Evolutionary conservation across 768 basidiomycete genomes (phyloP), one percentile per base, ranked within the genome.

Genomic region (Clathrus columnatus): DNA sequence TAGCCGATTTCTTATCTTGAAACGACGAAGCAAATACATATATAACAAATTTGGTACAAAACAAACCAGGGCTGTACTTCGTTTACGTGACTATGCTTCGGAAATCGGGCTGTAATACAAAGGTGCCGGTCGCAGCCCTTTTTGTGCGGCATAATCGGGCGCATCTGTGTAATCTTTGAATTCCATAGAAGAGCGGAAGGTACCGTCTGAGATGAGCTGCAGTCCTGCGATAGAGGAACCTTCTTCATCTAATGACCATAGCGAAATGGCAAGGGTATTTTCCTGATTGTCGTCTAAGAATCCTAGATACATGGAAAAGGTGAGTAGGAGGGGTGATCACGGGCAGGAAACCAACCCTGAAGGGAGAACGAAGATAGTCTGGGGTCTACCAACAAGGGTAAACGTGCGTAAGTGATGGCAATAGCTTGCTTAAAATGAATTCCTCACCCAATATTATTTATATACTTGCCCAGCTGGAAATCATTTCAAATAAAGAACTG

Each of bases 321-420:
- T 45, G 32, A 26, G 52, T 29, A 20, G 20, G 11, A 23, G 43
- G 21, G 26, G 36, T n/a, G 23, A 20, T 21, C 27, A 46, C 20
- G 24, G 20, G 46, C 7, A 50, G 18, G 29, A 50, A 24, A 45
- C 67, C 54, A 62, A 75, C 75, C 74, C 71, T 14, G 76, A 74
- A 41, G 77, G 76, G n/a, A 78, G 64, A 17, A 76, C 76, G 50
- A 75, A 79, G 2, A 73, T 56, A 4, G 76, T 76, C 65, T 79
- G 77, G 8, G 77, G 76, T 4, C 61, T 63, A 29, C 49, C 30
- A 10, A 50, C 46, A 29, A 41, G 43, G 30, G 17, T 14, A 21
- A 47, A 48, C 10, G 16, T 56, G 23, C 27, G 36, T n/a, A 41
- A 51, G 45, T 14, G 17, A 43, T 16, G 29, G 36, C 36, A n/a